Base-by-base conservation (phyloP, 2,329 filamentous ascomycete genomes). In the Emergomyces orientalis region DNA sequence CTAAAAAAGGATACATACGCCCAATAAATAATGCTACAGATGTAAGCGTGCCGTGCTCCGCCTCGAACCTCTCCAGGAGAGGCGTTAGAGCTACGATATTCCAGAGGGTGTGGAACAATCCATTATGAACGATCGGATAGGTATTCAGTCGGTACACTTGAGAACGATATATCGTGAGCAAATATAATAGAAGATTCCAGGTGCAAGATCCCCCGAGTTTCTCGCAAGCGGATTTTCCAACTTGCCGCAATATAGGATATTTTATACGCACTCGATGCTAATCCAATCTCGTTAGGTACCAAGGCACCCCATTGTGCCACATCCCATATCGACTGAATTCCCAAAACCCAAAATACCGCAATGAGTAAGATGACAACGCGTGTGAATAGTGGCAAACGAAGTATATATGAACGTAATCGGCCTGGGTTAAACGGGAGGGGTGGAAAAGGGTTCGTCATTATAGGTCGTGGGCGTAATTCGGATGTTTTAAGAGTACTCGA, bases 71-170 rank as follows among this genome's bases (percentile, higher is more conserved):
- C 76, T 97, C 93, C 74, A 99, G 79, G 60, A 99, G 80, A n/a
- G 94, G 94, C 47, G 88, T 87, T 66, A 97, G 75, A 27, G 91
- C 89, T 66, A 95, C 60, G 30, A 91, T 74, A 76, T 97, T 96
- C 72, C 95, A 79, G 61, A 92, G 71, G 65, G 88, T 82, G 76
- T 97, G 94, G 69, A 96, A 80, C 73, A 95, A 82, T 69, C 88
- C 88, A 54, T 86, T 76, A 73, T 99, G 94, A 64, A 97, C 86
- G 63, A 99, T 80, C 0, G 92, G 91, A 72, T 91, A 99, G 0
- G 93, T 95, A 73, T 96, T 97, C 43, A 96, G 82, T 65, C 94
- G 87, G 76, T 97, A 93, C 79, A 96, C 92, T 96, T 74, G 60
- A 61, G 37, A 11, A 45, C 19, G 39, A 55, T 14, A 37, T 2